Evolutionary conservation across 1,139 yeast genomes (phyloP).

Genomic region (Taiozyma sp.): DNA sequence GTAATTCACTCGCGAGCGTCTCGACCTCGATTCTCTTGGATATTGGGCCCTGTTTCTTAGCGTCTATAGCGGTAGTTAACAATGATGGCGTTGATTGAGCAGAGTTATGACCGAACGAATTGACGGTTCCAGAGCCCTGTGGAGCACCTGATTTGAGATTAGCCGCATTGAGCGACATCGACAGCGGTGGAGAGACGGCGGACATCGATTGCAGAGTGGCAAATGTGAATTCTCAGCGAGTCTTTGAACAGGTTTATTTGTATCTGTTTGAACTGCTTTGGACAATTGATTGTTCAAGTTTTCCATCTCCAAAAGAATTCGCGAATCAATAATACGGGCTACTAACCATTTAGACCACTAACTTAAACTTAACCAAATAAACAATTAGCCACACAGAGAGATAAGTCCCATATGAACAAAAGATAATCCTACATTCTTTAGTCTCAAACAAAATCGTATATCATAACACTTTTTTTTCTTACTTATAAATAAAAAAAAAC

Average conservation of each 20-base stretch:
- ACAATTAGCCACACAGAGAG: not conserved
- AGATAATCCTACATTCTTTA: not conserved
- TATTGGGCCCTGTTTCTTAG: not conserved
- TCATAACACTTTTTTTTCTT: not conserved
- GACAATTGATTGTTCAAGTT: no score
- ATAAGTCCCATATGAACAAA: no score
- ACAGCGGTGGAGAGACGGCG: not conserved
- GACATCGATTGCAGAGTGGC: not conserved
- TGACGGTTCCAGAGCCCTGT: not conserved
- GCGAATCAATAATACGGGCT: no score
- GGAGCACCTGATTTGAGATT: not conserved
- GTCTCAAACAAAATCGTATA: not conserved
- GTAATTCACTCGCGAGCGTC: constrained; percentile 65
- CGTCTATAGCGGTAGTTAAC: constrained; percentile 20
- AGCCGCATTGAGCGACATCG: not conserved
- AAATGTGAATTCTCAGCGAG: not conserved
- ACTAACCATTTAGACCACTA: no score
- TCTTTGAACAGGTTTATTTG: not conserved
- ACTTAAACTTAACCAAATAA: no score
- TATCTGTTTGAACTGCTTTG: not conserved
- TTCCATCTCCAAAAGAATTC: no score
- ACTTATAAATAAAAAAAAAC: not conserved
- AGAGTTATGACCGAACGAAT: not conserved
- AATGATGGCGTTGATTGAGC: not conserved
- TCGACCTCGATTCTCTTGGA: constrained; percentile 65